Conservation (phyloP, 495 filamentous ascomycete species). For the Elasticomyces elasticus region DNA sequence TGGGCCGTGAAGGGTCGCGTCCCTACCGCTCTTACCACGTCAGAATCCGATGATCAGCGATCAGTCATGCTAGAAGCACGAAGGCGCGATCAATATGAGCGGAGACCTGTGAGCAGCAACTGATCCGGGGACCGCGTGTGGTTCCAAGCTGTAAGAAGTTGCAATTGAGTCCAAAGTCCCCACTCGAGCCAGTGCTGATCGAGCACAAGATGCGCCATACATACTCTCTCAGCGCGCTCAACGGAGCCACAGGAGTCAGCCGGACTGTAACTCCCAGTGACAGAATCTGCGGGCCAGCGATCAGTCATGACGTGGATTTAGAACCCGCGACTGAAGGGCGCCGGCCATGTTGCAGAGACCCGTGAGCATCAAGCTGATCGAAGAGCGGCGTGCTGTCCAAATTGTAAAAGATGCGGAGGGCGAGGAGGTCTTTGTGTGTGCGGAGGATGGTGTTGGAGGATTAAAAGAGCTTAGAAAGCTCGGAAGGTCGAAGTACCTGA, state of each 20-base stretch:
- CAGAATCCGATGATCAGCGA: not conserved
- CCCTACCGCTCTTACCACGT: not conserved
- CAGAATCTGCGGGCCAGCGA: not conserved
- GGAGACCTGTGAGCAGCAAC: not conserved
- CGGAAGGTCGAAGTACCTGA: no score
- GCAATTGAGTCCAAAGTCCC: not conserved
- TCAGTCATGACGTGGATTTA: no score
- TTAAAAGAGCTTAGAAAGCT: no score
- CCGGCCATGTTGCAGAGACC: no score
- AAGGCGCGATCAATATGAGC: not conserved
- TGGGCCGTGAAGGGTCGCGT: not conserved
- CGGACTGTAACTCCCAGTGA: no score
- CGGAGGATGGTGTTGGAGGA: no score
- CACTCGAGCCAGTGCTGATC: not conserved
- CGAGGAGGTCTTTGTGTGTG: no score
- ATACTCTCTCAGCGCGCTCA: not conserved
- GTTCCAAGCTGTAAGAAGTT: not conserved
- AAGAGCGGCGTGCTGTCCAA: no score
- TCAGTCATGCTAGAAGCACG: not conserved
- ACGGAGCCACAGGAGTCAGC: not conserved
- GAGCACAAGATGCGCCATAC: not conserved
- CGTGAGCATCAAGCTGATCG: no score
- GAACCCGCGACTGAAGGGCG: no score
- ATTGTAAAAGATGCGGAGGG: no score
- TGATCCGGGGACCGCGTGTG: not conserved